Base-by-base conservation (phyloP, 805 yeast genomes). In the Priceomyces haplophilus region DNA sequence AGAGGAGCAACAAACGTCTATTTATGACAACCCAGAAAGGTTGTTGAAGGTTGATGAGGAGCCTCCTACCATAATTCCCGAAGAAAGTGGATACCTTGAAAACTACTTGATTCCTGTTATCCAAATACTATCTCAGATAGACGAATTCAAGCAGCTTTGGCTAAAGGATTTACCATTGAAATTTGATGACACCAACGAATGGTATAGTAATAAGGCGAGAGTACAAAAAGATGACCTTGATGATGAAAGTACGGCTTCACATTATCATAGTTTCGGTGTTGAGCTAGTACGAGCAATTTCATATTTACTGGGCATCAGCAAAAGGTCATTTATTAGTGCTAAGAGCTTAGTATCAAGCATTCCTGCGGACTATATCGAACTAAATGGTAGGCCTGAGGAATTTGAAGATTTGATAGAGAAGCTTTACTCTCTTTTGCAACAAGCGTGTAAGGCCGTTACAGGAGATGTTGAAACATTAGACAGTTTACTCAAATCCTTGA, bases 71-170 rank as follows among this genome's bases (percentile, higher is more conserved):
- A 38, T 61, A 1, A 46, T 61, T n/a, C 48, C 50, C 3, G 31
- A 37, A 13, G 35, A 34, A 6, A 47, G 50, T 15, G 40, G 44
- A 10, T 41, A 41, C 37, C 43, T 58, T 37, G 61, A 59, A 40
- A 61, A 60, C 46, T 57, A 53, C 44, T 43, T 65, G 43, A 47
- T 61, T 3, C 67, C 73, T 3, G 31, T 67, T 6, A 36, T 67
- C 3, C 41, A 50, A 17, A 56, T 65, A n/a, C 47, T 62, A 32
- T 50, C 65, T 1, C 61, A 62, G 38, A 41, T 57, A 17, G 39
- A 46, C 11, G 41, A 50, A 30, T 63, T 66, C 42, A 48, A 48
- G 8, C 18, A 40, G 15, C 34, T 42, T 38, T 57, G 32, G 44
- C 55, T 48, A 34, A 42, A 31, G 19, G 33, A 27, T 3, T 32